phyloP scores from a whole-genome alignment of 208 protist species.

The Leishmania braziliensis region DNA sequence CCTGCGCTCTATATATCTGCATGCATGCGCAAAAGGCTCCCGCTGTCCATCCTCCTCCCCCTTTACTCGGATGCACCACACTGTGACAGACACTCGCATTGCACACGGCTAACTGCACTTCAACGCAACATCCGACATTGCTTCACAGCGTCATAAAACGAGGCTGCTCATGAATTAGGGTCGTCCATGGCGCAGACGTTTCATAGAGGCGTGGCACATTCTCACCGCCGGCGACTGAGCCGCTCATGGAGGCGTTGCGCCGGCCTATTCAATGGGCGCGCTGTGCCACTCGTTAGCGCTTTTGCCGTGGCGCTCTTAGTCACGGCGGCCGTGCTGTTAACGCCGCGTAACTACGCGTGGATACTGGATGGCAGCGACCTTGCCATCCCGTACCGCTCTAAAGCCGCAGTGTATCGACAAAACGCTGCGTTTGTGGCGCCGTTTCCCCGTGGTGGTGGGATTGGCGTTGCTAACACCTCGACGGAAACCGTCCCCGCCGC shows the following conservation, averaged over 20 bases:
- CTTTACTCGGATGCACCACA: too few species aligned
- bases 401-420: slow-evolving; percentile 1
- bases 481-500: background rate
- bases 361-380: slow-evolving; percentile 15
- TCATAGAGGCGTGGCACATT: background rate
- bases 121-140: background rate
- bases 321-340: background rate
- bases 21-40: background rate
- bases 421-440: slow-evolving; percentile 10
- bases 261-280: background rate
- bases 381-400: slow-evolving; percentile 14
- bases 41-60: background rate
- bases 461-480: background rate
- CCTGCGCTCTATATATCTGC: background rate
- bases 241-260: background rate
- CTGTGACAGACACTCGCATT: background rate
- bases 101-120: too few species aligned
- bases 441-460: background rate
- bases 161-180: too few species aligned
- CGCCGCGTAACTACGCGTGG: background rate
- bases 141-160: too few species aligned
- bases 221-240: background rate
- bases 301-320: background rate
- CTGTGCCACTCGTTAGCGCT: background rate
- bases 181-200: background rate